phyloP scores from a whole-genome alignment of 2,329 filamentous ascomycete species.

The Hypoxylon sp. region DNA sequence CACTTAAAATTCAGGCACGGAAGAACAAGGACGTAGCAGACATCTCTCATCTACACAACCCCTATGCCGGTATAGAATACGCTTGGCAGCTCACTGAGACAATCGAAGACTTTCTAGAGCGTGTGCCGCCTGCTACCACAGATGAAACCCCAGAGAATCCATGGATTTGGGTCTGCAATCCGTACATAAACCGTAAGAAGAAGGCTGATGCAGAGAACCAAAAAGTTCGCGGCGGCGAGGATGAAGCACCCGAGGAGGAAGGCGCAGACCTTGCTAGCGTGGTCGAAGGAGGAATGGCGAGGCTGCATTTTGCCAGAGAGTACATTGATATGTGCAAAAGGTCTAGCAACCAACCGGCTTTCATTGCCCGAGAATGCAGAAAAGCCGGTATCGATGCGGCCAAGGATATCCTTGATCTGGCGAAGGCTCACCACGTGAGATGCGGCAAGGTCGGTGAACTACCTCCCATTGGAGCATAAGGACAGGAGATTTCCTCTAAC shows the following conservation, averaged over 20 bases:
- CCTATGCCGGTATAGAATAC: conserved; percentile 65
- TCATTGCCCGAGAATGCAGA: conserved; percentile 62
- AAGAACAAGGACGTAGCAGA: conserved; percentile 32
- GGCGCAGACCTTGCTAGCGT: conserved; percentile 64
- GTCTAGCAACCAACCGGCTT: conserved; percentile 52
- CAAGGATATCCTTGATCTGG: conserved; percentile 71
- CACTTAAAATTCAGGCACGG: conserved; percentile 43
- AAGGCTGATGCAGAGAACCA: conserved; percentile 55
- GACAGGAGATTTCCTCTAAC: conserved; percentile 5
- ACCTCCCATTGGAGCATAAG: background rate
- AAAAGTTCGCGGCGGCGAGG: conserved; percentile 60
- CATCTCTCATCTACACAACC: conserved; percentile 65
- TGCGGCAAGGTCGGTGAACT: conserved; percentile 72
- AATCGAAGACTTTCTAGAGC: conserved; percentile 73
- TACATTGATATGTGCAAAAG: conserved; percentile 64
- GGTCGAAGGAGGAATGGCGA: conserved; percentile 64
- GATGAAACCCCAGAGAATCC: conserved; percentile 59
- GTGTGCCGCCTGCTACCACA: conserved; percentile 77
- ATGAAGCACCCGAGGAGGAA: conserved; percentile 63
- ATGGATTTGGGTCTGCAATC: conserved; percentile 83
- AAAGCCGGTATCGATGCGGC: conserved; percentile 64
- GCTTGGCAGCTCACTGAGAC: conserved; percentile 76
- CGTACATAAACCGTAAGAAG: conserved; percentile 60
- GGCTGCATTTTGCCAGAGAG: conserved; percentile 60
- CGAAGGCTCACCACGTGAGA: conserved; percentile 68